phyloP scores from a whole-genome alignment of 2,329 filamentous ascomycete genomes.

The Truncatella angustata region DNA sequence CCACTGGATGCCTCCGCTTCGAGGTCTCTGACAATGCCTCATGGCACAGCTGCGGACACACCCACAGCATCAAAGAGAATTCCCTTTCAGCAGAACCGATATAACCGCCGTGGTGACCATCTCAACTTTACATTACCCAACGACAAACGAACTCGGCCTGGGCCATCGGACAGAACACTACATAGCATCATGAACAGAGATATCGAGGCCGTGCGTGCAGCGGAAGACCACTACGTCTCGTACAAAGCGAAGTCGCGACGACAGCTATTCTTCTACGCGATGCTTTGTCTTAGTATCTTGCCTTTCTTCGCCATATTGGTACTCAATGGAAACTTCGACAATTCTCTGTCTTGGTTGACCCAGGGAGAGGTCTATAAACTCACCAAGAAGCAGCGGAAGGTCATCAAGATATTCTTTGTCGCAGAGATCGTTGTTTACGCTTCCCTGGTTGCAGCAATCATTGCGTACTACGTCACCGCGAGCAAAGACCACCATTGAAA shows the following conservation, averaged over 20 bases:
- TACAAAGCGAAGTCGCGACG: constrained; percentile 20
- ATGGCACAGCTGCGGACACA: not conserved
- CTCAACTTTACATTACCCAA: not conserved
- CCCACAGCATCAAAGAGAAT: not conserved
- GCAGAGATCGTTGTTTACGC: constrained; percentile 17
- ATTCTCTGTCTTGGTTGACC: constrained; percentile 47
- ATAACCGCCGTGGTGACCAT: not conserved
- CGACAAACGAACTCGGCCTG: not conserved
- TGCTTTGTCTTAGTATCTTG: constrained; percentile 40
- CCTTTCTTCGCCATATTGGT: constrained; percentile 47
- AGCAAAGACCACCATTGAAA: constrained; percentile 1
- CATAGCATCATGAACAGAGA: not conserved
- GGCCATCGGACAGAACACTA: not conserved
- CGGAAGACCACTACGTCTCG: constrained; percentile 2
- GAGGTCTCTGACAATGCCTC: not conserved
- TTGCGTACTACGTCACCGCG: constrained; percentile 19
- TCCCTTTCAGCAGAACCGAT: not conserved
- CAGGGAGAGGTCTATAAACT: constrained; percentile 41
- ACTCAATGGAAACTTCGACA: constrained; percentile 42
- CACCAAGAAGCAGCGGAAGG: constrained; percentile 33
- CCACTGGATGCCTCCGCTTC: not conserved
- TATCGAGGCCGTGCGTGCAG: constrained; percentile 5
- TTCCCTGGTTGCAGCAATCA: constrained; percentile 14
- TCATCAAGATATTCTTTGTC: constrained; percentile 25
- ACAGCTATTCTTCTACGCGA: constrained; percentile 34